phyloP scores from a whole-genome alignment of 805 yeast species.

The Cyberlindnera petersonii region DNA sequence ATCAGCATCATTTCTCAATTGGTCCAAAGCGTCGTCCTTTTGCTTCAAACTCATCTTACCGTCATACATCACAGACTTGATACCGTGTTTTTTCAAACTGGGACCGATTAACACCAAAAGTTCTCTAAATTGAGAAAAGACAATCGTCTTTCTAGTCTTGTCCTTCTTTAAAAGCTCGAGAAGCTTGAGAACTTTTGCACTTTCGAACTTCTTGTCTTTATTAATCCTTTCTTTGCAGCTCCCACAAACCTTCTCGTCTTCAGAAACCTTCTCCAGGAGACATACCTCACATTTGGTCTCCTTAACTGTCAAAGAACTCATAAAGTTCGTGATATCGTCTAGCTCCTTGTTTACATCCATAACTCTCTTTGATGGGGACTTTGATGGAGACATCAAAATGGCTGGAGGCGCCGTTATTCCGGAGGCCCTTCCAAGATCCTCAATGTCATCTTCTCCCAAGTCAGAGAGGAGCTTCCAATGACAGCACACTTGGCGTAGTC shows the following conservation, averaged over 20 bases:
- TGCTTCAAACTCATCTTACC: slow-evolving; percentile 32
- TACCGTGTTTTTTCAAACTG: slow-evolving; percentile 29
- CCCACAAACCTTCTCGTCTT: slow-evolving; percentile 14
- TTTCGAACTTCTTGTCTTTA: slow-evolving; percentile 15
- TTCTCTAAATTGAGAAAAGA: slow-evolving; percentile 41
- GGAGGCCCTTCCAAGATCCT: slow-evolving; percentile 10
- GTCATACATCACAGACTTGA: slow-evolving; percentile 32
- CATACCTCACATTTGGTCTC: slow-evolving; percentile 27
- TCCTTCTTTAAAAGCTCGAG: slow-evolving; percentile 32
- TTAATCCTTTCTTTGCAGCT: slow-evolving; percentile 17
- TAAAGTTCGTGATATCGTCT: slow-evolving; percentile 22
- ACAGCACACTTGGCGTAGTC: slow-evolving; percentile 37
- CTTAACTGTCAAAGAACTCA: slow-evolving; percentile 23
- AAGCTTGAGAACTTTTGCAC: slow-evolving; percentile 36
- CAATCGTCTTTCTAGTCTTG: slow-evolving; percentile 37
- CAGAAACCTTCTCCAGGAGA: slow-evolving; percentile 12
- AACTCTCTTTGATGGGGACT: slow-evolving; percentile 12
- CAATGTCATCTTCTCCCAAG: slow-evolving; percentile 14
- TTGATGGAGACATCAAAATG: slow-evolving; percentile 7
- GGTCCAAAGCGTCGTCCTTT: slow-evolving; percentile 30
- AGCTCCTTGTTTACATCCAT: slow-evolving; percentile 16
- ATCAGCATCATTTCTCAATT: slow-evolving; percentile 29
- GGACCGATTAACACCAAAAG: slow-evolving; percentile 32
- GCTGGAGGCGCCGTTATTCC: not conserved
- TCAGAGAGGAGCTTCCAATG: slow-evolving; percentile 29